phyloP scores from a whole-genome alignment of 257 asterid genomes.

The Lavandula angustifolia region DNA sequence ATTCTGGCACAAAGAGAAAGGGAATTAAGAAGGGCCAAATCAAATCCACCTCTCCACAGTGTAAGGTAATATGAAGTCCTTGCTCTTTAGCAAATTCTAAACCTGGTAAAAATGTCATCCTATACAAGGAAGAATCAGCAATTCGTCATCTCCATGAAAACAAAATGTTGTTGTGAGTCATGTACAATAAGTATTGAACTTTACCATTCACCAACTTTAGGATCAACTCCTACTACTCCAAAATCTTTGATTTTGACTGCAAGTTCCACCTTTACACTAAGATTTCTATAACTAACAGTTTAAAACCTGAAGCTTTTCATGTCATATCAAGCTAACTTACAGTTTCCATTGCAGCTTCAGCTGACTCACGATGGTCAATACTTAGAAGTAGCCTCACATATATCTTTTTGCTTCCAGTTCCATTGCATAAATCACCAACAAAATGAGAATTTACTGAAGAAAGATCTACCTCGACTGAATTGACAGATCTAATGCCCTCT shows the following conservation, averaged over 20 bases:
- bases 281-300: conserved; percentile 9
- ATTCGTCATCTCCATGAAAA: conserved; percentile 17
- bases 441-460: conserved; percentile 33
- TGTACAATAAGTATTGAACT: conserved; percentile 5
- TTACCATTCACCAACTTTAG: conserved; percentile 90
- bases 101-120: conserved; percentile 85
- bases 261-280: conserved; percentile 65
- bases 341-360: conserved; percentile 94
- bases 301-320: neutral
- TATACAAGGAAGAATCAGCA: conserved; percentile 35
- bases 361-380: conserved; percentile 84
- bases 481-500: conserved; percentile 70
- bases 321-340: conserved; percentile 42
- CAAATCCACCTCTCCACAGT: conserved; percentile 92
- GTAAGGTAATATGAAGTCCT: conserved; percentile 79
- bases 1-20: conserved; percentile 7
- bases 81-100: conserved; percentile 74
- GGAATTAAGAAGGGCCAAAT: conserved; percentile 30
- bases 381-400: conserved; percentile 83
- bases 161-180: conserved; percentile 1
- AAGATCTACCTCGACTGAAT: conserved; percentile 53
- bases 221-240: conserved; percentile 94
- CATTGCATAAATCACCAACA: conserved; percentile 33
- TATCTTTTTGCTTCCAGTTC: conserved; percentile 55
- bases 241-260: conserved; percentile 65